Base-by-base conservation (phyloP, 2,329 filamentous ascomycete species). In the Raffaelea ambrosiae region DNA sequence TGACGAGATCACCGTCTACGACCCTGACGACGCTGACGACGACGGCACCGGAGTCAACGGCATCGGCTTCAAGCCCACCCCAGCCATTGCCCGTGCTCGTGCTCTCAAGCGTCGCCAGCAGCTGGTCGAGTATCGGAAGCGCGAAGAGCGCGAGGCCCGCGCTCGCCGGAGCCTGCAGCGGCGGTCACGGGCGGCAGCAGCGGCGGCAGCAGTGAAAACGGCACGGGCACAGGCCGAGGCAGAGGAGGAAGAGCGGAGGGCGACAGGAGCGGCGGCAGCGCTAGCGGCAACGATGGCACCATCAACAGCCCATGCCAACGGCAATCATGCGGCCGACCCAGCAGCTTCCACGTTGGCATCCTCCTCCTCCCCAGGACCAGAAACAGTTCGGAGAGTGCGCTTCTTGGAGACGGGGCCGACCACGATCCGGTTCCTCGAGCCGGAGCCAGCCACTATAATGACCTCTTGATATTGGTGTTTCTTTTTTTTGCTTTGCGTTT, bases 1-100 rank as follows among this genome's bases (percentile, higher is more conserved):
- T 53, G 75, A 83, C 54, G 81, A 84, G 58, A 84, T 84, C 51
- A 84, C 81, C 2, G 70, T 83, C 23, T 81, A 83, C 60, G 76
- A 83, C 54, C 76, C 79, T 1, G 68, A 79, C 38, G 81, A 84
- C 57, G 71, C 76, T 52, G 80, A 84, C 53, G 81, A 84, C 56
- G 81, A 84, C 57, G 81, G 81, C 44, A 77, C 74, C 3, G 81
- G 81, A 20, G 78, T 84, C 57, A 83, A 84, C 59, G 81, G 81
- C 5, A 78, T 84, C 51, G 81, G 81, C 1, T 84, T 84, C 64
- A 78, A 73, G 55, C 80, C 81, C 2, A 83, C 79, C 0, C 70
- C 79, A 5, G 78, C 77, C 19, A 68, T 82, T 40, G 79, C 79
- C 7, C 72, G 78, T 48, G 72, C 74, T 4, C 71, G 80, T 18